A percentile compares a stretch with the other conserved stretches of the same genome.
Conservation (phyloP, 2,329 filamentous ascomycete species). For the Botrytis galanthina region DNA sequence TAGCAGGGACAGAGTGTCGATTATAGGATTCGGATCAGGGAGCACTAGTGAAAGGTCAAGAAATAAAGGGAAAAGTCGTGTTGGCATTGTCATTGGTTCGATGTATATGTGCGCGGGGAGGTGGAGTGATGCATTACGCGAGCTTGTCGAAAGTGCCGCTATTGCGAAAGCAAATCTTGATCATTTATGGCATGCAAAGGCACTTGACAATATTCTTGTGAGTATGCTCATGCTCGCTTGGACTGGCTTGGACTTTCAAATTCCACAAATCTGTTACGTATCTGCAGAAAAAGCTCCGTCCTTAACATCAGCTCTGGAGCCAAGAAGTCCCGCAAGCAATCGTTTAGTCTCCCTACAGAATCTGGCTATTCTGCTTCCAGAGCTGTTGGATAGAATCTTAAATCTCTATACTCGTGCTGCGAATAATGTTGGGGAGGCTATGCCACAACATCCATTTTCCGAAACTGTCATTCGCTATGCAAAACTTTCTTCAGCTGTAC, state of each 20-base stretch:
- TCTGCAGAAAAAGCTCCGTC: slow-evolving; percentile 37
- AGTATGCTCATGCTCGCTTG: slow-evolving; percentile 82
- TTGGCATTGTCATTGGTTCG: slow-evolving; percentile 76
- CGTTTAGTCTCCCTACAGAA: slow-evolving; percentile 46
- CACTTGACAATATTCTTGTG: slow-evolving; percentile 80
- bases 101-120: slow-evolving; percentile 86
- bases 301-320: slow-evolving; percentile 26
- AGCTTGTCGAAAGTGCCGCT: slow-evolving; percentile 76
- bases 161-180: slow-evolving; percentile 79
- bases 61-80: slow-evolving; percentile 76
- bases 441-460: slow-evolving; percentile 68
- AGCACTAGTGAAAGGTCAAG: slow-evolving; percentile 74
- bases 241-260: slow-evolving; percentile 77
- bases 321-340: slow-evolving; percentile 38
- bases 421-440: slow-evolving; percentile 60
- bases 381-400: slow-evolving; percentile 71
- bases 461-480: slow-evolving; percentile 73
- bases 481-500: slow-evolving; percentile 66
- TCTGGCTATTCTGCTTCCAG: slow-evolving; percentile 62
- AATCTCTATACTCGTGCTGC: slow-evolving; percentile 69
- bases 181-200: slow-evolving; percentile 96
- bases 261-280: slow-evolving; percentile 55
- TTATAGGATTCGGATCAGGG: slow-evolving; percentile 68
- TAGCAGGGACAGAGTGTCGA: slow-evolving; percentile 54
- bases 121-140: slow-evolving; percentile 83